A percentile compares a stretch with the other conserved stretches of the same genome.
Evolutionary conservation across 2,329 filamentous ascomycete genomes (phyloP).

Genomic region (Microthyrium microscopicum): DNA sequence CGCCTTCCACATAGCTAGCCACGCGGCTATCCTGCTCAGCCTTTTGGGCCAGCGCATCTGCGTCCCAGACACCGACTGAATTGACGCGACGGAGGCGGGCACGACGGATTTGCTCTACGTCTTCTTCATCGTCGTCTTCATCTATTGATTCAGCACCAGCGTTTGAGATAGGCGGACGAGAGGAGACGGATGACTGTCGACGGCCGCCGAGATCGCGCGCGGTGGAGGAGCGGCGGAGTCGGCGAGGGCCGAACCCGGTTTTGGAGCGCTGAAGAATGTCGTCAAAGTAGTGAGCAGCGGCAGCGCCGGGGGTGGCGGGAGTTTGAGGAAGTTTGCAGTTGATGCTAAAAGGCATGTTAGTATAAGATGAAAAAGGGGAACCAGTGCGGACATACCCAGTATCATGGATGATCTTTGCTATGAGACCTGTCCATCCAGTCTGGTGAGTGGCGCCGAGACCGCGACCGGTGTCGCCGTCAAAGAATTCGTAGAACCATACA

Average conservation of each 20-base stretch:
- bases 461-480: constrained; percentile 79
- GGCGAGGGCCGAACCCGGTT: constrained; percentile 27
- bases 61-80: constrained; percentile 34
- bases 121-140: constrained; percentile 14
- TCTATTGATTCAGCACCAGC: constrained; percentile 21
- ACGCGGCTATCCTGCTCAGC: constrained; percentile 42
- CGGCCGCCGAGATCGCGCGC: constrained; percentile 68
- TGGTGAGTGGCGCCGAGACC: constrained; percentile 87
- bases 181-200: constrained; percentile 42
- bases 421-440: constrained; percentile 89
- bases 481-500: constrained; percentile 95
- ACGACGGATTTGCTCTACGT: constrained; percentile 10
- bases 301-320: constrained; percentile 67
- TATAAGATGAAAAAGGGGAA: neutral
- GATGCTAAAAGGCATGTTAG: constrained; percentile 38
- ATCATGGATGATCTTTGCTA: constrained; percentile 94
- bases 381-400: constrained; percentile 53
- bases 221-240: constrained; percentile 62
- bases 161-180: constrained; percentile 21
- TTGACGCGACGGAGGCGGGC: constrained; percentile 19
- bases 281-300: constrained; percentile 88
- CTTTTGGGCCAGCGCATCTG: constrained; percentile 28
- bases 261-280: constrained; percentile 54
- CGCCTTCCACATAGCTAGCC: constrained; percentile 64
- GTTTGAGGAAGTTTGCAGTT: constrained; percentile 87